phyloP scores from a whole-genome alignment of 2,329 filamentous ascomycete genomes.

The Botrytis elliptica region DNA sequence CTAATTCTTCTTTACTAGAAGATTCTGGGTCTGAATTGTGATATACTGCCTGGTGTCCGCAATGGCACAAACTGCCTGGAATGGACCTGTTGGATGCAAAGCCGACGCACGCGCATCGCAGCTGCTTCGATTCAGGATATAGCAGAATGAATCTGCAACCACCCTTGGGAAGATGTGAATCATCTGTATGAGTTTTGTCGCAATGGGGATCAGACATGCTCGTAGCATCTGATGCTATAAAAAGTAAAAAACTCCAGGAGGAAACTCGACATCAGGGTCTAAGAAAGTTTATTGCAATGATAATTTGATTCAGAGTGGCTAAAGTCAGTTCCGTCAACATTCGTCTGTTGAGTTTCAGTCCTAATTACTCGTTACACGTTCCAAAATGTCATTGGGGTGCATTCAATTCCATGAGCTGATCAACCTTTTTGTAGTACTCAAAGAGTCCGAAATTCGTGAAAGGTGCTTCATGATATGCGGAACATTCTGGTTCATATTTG shows the following conservation, averaged over 20 bases:
- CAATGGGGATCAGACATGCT: slow-evolving; percentile 36
- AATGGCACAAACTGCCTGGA: slow-evolving; percentile 56
- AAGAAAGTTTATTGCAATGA: not conserved
- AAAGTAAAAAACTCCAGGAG: slow-evolving; percentile 31
- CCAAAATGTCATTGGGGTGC: not conserved
- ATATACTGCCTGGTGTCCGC: slow-evolving; percentile 60
- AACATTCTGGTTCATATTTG: slow-evolving; percentile 4
- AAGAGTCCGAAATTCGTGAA: not conserved
- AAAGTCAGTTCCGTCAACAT: not conserved
- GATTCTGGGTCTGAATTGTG: slow-evolving; percentile 51
- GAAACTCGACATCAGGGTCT: slow-evolving; percentile 20
- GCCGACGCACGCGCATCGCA: slow-evolving; percentile 57
- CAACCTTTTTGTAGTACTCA: not conserved
- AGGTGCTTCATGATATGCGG: slow-evolving; percentile 1
- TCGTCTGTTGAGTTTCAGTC: not conserved
- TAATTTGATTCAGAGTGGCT: not conserved
- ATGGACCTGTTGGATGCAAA: slow-evolving; percentile 55
- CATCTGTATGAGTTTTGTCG: slow-evolving; percentile 37
- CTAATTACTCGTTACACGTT: not conserved
- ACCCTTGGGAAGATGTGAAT: slow-evolving; percentile 54
- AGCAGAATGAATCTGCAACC: slow-evolving; percentile 60
- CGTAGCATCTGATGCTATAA: slow-evolving; percentile 31
- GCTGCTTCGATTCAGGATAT: slow-evolving; percentile 55
- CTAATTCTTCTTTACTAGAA: slow-evolving; percentile 48
- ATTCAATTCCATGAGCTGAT: not conserved